Evolutionary conservation across 805 yeast genomes (phyloP), one percentile per base, ranked within the genome.

Genomic region (Yarrowia bubula): DNA sequence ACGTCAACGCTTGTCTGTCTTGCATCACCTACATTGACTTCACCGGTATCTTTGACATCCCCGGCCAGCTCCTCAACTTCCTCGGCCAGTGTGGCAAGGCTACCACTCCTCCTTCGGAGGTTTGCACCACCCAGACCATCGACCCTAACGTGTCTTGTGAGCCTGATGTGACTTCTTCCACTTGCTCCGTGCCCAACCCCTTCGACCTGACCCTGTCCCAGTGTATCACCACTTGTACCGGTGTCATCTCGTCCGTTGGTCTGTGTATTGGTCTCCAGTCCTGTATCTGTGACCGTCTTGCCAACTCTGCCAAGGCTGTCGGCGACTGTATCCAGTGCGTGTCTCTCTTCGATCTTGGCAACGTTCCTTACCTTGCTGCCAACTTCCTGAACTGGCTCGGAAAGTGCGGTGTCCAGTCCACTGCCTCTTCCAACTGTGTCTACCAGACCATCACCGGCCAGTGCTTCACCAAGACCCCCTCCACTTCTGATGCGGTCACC

Each of bases 321-420:
- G 55, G 55, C 6, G 31, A 48, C 55, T 48, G 55, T 48, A 35
- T 48, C 41, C 55, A 48, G 55, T 48, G 55, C 7, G 11, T 48
- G 13, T 48, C 55, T 17, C 41, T 48, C 11, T 48, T 48, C 41
- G 55, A 48, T 18, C 41, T 48, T 17, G 31, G 41, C 15, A 48
- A 35, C 55, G n/a, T 48, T 4, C 55, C 55, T 18, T 33, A 17
- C 55, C 55, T 48, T 13, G 55, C 55, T 48, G 55, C 55, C 41
- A 48, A 48, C 55, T 48, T 47, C 51, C 51, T 47, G 9, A 47
- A 47, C 51, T 47, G 51, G 51, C 51, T 47, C 18, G 51, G 51
- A 17, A 17, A 33, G 41, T 48, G 55, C 13, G 14, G 18, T 15
- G 55, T 48, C 31, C 32, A 15, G 32, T 48, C 55, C 14, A 33